phyloP scores from a whole-genome alignment of 1,284 basidiomycete species.

The Crepidotus sp. region DNA sequence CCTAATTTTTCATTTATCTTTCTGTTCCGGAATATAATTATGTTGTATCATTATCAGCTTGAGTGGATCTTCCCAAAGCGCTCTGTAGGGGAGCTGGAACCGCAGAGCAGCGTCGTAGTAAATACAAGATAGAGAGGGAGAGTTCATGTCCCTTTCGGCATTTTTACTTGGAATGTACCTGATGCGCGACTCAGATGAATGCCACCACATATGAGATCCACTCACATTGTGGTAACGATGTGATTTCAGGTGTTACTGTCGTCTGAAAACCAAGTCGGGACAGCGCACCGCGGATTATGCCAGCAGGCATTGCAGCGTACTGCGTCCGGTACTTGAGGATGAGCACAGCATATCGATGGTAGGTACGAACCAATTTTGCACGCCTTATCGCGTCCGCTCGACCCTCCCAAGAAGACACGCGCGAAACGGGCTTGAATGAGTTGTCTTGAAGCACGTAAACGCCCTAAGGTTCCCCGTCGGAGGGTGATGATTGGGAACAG shows the following conservation, averaged over 20 bases:
- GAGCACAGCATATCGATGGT: not conserved
- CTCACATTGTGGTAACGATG: constrained; percentile 78
- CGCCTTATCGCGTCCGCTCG: constrained; percentile 63
- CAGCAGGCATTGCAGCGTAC: constrained; percentile 75
- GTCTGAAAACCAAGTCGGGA: constrained; percentile 68
- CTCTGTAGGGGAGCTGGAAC: not conserved
- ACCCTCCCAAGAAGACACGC: constrained; percentile 73
- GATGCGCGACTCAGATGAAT: not conserved
- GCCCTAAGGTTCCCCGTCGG: constrained; percentile 43
- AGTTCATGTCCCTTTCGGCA: constrained; percentile 47
- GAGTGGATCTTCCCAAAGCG: not conserved
- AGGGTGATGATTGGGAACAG: not conserved
- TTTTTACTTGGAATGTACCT: constrained; percentile 74
- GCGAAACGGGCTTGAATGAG: constrained; percentile 74
- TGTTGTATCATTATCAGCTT: constrained; percentile 9
- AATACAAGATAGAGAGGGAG: not conserved
- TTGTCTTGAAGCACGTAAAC: constrained; percentile 93
- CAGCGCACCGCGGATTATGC: constrained; percentile 78
- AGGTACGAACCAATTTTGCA: constrained; percentile 55
- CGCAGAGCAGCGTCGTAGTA: not conserved
- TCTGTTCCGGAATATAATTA: constrained; percentile 3
- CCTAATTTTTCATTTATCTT: constrained; percentile 14
- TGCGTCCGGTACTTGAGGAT: constrained; percentile 36
- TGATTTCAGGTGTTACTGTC: constrained; percentile 70
- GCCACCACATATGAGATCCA: constrained; percentile 7